Conservation (phyloP, 2,329 filamentous ascomycete species). For the Alternaria ventricosa region DNA sequence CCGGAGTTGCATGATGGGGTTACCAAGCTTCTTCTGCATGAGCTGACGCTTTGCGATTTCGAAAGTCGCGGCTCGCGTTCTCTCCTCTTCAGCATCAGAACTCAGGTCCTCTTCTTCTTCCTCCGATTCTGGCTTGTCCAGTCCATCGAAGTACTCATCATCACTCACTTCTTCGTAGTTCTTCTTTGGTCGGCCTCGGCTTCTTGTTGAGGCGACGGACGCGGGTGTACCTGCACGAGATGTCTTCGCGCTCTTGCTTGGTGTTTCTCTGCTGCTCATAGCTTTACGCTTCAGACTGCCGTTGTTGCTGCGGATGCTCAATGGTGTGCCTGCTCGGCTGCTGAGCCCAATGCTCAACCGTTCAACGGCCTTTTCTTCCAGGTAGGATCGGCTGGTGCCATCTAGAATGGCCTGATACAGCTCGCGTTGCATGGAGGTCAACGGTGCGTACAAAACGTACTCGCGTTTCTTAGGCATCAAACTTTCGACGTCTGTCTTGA, state of each 20-base stretch:
- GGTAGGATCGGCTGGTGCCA: constrained; percentile 58
- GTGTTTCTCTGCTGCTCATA: constrained; percentile 52
- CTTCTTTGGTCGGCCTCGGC: constrained; percentile 62
- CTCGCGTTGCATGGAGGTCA: constrained; percentile 89
- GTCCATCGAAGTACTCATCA: constrained; percentile 79
- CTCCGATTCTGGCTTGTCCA: constrained; percentile 65
- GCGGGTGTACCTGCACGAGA: constrained; percentile 77
- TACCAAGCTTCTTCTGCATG: constrained; percentile 88
- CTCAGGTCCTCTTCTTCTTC: constrained; percentile 50
- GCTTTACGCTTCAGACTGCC: constrained; percentile 66
- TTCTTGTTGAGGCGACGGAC: constrained; percentile 58
- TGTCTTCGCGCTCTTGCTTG: constrained; percentile 75
- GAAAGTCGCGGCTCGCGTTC: constrained; percentile 70
- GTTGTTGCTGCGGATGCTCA: constrained; percentile 52
- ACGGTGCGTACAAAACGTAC: constrained; percentile 91
- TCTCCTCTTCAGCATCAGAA: constrained; percentile 64
- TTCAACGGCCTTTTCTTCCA: constrained; percentile 80
- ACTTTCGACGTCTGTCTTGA: constrained; percentile 92
- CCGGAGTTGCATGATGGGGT: constrained; percentile 88
- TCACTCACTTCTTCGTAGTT: constrained; percentile 78
- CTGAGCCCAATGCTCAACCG: constrained; percentile 58
- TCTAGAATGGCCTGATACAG: constrained; percentile 79
- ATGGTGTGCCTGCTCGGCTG: constrained; percentile 57
- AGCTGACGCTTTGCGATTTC: constrained; percentile 87
- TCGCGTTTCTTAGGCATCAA: constrained; percentile 95